Conservation (phyloP, 306 rosid genomes). For the Citrullus amarus region DNA sequence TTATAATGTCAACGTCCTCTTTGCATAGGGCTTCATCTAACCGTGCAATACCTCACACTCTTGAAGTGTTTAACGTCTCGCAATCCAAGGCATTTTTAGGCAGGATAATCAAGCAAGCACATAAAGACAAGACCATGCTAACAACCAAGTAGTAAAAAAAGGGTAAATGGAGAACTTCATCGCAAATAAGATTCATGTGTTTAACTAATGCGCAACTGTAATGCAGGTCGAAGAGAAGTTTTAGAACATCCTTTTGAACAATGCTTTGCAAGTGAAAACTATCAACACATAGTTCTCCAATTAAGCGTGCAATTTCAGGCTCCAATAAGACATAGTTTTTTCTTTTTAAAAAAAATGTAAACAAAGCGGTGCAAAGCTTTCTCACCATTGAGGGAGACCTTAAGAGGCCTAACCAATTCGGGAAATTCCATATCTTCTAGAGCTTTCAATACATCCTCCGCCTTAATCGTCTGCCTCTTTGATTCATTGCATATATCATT, state of each 20-base stretch:
- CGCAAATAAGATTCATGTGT: not conserved
- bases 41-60: not conserved
- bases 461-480: conserved; percentile 75
- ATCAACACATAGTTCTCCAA: not conserved
- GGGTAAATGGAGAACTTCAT: not conserved
- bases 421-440: conserved; percentile 80
- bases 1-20: not conserved
- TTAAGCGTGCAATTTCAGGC: not conserved
- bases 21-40: not conserved
- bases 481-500: conserved; percentile 87
- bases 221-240: not conserved
- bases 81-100: not conserved
- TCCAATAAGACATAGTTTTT: not conserved
- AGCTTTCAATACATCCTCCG: conserved; percentile 69
- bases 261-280: not conserved
- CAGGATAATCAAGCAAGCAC: not conserved
- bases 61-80: not conserved
- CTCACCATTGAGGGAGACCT: conserved; percentile 59
- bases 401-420: conserved; percentile 57
- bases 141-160: not conserved
- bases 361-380: not conserved
- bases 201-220: not conserved
- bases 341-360: not conserved
- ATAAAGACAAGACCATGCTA: not conserved
- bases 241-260: not conserved